phyloP scores from a whole-genome alignment of 2,329 filamentous ascomycete species.

The Macrophomina pseudophaseolina region DNA sequence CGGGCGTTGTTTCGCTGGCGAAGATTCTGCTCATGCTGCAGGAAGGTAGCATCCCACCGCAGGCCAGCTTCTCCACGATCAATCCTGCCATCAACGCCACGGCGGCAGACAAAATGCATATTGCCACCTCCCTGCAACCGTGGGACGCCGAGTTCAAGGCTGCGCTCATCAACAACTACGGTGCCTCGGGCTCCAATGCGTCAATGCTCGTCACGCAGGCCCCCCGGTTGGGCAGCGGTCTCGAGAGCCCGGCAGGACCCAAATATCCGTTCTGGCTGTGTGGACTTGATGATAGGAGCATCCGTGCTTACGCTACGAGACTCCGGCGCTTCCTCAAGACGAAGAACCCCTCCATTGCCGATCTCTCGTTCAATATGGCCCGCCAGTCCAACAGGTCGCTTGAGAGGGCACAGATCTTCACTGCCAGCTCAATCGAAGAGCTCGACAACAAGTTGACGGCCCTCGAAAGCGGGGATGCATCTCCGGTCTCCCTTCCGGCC shows the following conservation, averaged over 20 bases:
- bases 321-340: conserved; percentile 1
- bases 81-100: conserved; percentile 32
- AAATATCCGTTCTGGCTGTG: conserved; percentile 24
- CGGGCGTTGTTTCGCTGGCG: conserved; percentile 35
- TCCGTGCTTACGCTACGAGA: conserved; percentile 18
- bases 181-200: background rate
- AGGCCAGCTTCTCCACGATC: conserved; percentile 30
- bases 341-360: background rate
- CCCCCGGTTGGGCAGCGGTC: background rate
- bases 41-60: conserved; percentile 18
- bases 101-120: conserved; percentile 30
- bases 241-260: background rate
- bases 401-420: background rate
- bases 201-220: conserved; percentile 4
- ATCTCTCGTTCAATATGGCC: background rate
- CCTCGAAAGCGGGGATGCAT: background rate
- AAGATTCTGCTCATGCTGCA: conserved; percentile 25
- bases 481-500: background rate
- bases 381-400: background rate
- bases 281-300: conserved; percentile 19
- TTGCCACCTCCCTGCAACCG: conserved; percentile 8
- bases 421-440: background rate
- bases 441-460: background rate
- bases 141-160: conserved; percentile 25
- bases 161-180: conserved; percentile 11